phyloP scores from a whole-genome alignment of 768 basidiomycete species.

The Aureoboletus auriporus region DNA sequence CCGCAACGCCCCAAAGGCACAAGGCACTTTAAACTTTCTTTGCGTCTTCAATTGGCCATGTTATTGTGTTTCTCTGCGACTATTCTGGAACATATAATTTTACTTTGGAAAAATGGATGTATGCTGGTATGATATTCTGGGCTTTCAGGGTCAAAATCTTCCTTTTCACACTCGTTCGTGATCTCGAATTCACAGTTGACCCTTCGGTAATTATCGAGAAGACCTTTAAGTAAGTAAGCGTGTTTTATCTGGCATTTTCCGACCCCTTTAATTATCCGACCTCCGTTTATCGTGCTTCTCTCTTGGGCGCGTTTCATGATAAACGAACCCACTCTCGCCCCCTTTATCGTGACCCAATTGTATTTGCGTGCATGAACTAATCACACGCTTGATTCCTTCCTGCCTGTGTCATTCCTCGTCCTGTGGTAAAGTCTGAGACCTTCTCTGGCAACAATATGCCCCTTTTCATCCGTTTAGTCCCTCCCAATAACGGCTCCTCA shows the following conservation, averaged over 20 bases:
- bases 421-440: conserved; percentile 53
- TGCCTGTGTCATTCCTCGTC: conserved; percentile 49
- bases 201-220: conserved; percentile 55
- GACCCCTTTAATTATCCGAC: conserved; percentile 22
- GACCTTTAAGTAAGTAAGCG: conserved; percentile 58
- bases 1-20: not conserved
- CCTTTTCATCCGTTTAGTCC: conserved; percentile 40
- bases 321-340: conserved; percentile 4
- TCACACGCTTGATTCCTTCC: conserved; percentile 5
- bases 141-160: conserved; percentile 57
- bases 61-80: not conserved
- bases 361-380: conserved; percentile 14
- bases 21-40: conserved; percentile 19
- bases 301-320: conserved; percentile 19
- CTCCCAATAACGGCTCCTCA: conserved; percentile 6
- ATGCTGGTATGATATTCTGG: conserved; percentile 23
- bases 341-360: conserved; percentile 8
- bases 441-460: conserved; percentile 59
- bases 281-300: conserved; percentile 11
- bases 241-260: conserved; percentile 13
- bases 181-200: conserved; percentile 52
- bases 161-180: conserved; percentile 52
- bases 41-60: not conserved
- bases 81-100: too few species aligned
- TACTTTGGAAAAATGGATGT: not conserved